phyloP scores from a whole-genome alignment of 805 yeast species.

The Metschnikowia rubicola region DNA sequence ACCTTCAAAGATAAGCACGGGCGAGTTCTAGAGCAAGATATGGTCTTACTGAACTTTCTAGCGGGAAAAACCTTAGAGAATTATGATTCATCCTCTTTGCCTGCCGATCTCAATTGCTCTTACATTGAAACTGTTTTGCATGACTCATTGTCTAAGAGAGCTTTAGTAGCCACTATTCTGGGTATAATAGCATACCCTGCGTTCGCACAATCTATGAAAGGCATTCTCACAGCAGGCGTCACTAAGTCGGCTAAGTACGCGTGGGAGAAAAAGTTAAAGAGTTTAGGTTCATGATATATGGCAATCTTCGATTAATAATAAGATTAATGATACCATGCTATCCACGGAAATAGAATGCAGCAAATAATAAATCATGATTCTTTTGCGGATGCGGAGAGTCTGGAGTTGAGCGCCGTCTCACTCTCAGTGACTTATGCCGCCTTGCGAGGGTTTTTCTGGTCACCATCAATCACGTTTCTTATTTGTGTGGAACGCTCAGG shows the following conservation, averaged over 20 bases:
- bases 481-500: too few species aligned
- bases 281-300: conserved; percentile 3
- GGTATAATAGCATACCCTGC: conserved; percentile 66
- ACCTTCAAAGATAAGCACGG: conserved; percentile 10
- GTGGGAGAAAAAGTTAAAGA: conserved; percentile 54
- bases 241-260: conserved; percentile 70
- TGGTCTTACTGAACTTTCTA: background rate
- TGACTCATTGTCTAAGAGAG: conserved; percentile 22
- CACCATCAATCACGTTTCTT: too few species aligned
- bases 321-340: too few species aligned
- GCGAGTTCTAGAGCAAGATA: background rate
- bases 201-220: conserved; percentile 72
- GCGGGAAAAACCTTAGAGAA: too few species aligned
- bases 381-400: too few species aligned
- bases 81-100: too few species aligned
- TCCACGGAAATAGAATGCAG: too few species aligned
- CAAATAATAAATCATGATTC: too few species aligned
- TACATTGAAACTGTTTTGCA: background rate
- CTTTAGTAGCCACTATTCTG: conserved; percentile 27
- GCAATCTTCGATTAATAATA: background rate
- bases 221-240: conserved; percentile 83
- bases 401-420: too few species aligned
- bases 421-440: too few species aligned
- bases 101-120: too few species aligned
- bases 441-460: too few species aligned